Conservation (phyloP, 2,329 filamentous ascomycete genomes). For the Colletotrichum limetticola region DNA sequence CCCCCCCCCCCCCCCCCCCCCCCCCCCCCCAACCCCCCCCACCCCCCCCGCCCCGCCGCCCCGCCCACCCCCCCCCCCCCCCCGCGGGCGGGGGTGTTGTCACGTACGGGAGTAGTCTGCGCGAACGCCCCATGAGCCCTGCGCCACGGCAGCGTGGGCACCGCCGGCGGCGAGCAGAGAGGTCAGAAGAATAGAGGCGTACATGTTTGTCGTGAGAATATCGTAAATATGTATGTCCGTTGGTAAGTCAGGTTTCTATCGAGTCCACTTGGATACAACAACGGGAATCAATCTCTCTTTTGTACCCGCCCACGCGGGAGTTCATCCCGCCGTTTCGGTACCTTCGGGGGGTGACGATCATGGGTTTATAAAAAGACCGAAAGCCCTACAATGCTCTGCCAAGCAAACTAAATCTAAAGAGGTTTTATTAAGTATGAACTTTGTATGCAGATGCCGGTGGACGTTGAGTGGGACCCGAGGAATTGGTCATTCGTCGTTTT, state of each 20-base stretch:
- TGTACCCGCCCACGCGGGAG: neutral
- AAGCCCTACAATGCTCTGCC: neutral
- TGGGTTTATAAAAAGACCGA: neutral
- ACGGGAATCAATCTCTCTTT: neutral
- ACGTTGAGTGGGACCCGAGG: neutral
- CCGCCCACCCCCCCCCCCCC: no score
- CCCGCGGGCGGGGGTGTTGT: no score
- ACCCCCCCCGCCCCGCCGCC: no score
- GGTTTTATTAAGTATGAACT: neutral
- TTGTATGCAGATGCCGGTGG: neutral
- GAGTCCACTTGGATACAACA: accelerated
- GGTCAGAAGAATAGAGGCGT: neutral
- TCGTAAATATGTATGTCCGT: neutral
- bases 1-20: no score
- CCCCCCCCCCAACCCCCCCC: no score
- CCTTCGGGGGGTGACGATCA: neutral
- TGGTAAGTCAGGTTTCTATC: neutral
- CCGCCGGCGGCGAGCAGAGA: neutral
- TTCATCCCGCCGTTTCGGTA: neutral
- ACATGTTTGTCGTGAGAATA: neutral
- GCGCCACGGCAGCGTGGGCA: neutral
- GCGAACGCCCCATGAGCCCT: constrained; percentile 9
- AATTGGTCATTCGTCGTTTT: neutral
- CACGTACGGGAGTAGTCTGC: constrained; percentile 13
- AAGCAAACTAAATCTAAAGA: neutral